Percentiles rank a stretch among this genome's conserved stretches.
These are phyloP conservation scores for Aspergillus kassunensis DNA, from an alignment of 495 filamentous ascomycete species.

Conservation along the genomic window DNA sequence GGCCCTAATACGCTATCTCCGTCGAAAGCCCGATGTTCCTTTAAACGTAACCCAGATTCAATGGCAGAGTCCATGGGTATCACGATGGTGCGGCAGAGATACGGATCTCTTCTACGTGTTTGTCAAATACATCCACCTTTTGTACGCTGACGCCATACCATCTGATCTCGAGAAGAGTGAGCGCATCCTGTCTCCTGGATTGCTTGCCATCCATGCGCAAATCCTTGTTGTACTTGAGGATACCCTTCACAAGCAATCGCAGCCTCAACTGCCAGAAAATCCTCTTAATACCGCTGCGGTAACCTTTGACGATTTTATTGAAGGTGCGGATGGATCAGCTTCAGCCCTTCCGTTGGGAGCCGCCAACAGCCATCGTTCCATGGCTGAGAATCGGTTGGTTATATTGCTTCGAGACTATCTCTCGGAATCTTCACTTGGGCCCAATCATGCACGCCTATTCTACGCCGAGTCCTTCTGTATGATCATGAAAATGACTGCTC, in stretches of 20 bases:
- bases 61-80: slow-evolving; percentile 84
- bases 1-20: slow-evolving; percentile 60
- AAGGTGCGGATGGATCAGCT: slow-evolving; percentile 64
- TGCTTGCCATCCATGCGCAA: slow-evolving; percentile 82
- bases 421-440: slow-evolving; percentile 57
- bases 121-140: slow-evolving; percentile 81
- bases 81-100: slow-evolving; percentile 84
- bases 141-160: slow-evolving; percentile 78
- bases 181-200: slow-evolving; percentile 64
- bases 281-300: slow-evolving; percentile 55
- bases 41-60: slow-evolving; percentile 66
- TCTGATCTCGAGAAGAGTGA: slow-evolving; percentile 60
- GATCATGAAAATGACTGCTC: slow-evolving; percentile 68
- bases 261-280: slow-evolving; percentile 48
- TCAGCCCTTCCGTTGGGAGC: slow-evolving; percentile 61
- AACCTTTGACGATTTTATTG: slow-evolving; percentile 74
- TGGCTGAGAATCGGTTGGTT: slow-evolving; percentile 89
- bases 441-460: slow-evolving; percentile 55
- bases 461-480: slow-evolving; percentile 77
- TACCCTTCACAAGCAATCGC: slow-evolving; percentile 69
- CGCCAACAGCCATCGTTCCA: slow-evolving; percentile 68
- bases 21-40: slow-evolving; percentile 62
- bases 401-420: slow-evolving; percentile 84
- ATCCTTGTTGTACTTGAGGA: slow-evolving; percentile 76
- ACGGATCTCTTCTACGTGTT: slow-evolving; percentile 94